phyloP scores from a whole-genome alignment of 345 rosid species.

The Populus pruinosa region DNA sequence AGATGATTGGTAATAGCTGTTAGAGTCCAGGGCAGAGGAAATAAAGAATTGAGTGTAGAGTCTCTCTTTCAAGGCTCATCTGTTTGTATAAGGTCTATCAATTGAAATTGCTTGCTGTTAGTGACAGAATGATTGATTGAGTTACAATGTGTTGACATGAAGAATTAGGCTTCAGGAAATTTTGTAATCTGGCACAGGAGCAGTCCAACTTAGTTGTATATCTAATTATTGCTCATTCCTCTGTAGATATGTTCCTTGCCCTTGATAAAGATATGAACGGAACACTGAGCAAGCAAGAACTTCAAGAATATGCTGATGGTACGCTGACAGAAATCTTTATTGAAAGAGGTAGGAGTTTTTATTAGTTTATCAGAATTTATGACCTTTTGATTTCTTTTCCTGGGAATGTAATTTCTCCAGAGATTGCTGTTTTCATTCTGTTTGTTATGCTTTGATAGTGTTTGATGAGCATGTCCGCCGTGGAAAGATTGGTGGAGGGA shows the following conservation, averaged over 20 bases:
- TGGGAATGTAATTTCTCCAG: not conserved
- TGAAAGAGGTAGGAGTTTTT: constrained; percentile 65
- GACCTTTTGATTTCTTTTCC: not conserved
- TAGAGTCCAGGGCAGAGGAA: not conserved
- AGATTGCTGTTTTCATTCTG: constrained; percentile 4
- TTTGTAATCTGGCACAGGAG: not conserved
- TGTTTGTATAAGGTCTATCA: not conserved
- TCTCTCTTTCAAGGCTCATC: not conserved
- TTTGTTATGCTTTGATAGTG: constrained; percentile 39
- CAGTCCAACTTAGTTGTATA: not conserved
- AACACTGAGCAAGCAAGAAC: constrained; percentile 92
- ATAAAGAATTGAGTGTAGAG: not conserved
- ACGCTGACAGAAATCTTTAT: constrained; percentile 88
- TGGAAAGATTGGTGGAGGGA: constrained; percentile 60
- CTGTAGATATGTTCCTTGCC: constrained; percentile 87
- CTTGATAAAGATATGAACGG: constrained; percentile 95
- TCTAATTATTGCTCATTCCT: constrained; percentile 8
- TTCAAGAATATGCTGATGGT: constrained; percentile 93
- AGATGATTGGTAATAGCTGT: not conserved
- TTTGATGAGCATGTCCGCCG: constrained; percentile 95
- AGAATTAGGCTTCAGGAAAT: not conserved
- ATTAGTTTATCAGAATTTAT: not conserved
- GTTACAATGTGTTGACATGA: not conserved
- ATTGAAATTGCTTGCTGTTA: not conserved
- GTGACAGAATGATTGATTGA: not conserved